Evolutionary conservation across 1,139 yeast genomes (phyloP).

Genomic region (Saccharomycopsis hybrid): DNA sequence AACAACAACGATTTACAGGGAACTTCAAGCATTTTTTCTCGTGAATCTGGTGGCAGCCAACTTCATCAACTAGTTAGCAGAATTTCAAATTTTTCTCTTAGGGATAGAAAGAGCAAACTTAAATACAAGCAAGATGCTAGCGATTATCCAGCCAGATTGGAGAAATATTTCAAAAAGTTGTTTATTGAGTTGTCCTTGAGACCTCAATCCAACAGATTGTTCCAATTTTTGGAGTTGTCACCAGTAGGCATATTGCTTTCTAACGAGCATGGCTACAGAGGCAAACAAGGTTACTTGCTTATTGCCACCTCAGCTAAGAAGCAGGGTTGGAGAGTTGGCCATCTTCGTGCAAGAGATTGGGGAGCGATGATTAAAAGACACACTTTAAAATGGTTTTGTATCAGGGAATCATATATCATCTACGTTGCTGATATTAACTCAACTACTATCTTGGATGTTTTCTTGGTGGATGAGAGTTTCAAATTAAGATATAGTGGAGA

Average conservation of each 20-base stretch:
- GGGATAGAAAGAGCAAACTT: too few species aligned
- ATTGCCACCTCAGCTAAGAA: slow-evolving; percentile 77
- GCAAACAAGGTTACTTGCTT: slow-evolving; percentile 84
- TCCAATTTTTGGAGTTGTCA: slow-evolving; percentile 84
- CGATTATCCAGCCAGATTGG: slow-evolving; percentile 34
- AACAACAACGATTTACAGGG: too few species aligned
- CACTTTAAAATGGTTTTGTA: slow-evolving; percentile 76
- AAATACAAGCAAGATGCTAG: too few species aligned
- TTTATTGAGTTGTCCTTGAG: slow-evolving; percentile 55
- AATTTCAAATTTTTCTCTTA: too few species aligned
- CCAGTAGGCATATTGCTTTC: slow-evolving; percentile 81
- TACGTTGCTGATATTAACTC: slow-evolving; percentile 82
- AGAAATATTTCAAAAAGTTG: slow-evolving; percentile 57
- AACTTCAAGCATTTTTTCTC: too few species aligned
- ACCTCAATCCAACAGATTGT: slow-evolving; percentile 75
- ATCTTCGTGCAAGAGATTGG: slow-evolving; percentile 71
- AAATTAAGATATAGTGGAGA: slow-evolving; percentile 47
- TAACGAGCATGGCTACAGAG: slow-evolving; percentile 73
- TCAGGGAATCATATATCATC: slow-evolving; percentile 77
- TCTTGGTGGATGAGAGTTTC: slow-evolving; percentile 70
- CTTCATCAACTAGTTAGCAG: too few species aligned
- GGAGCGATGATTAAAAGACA: slow-evolving; percentile 85
- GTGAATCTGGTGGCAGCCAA: too few species aligned
- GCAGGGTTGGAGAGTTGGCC: slow-evolving; percentile 96
- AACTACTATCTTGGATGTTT: slow-evolving; percentile 86